Percentiles rank a stretch among this genome's conserved stretches.
Evolutionary conservation across 331 rosid genomes (phyloP).

Genomic region (Quercus lobata): DNA sequence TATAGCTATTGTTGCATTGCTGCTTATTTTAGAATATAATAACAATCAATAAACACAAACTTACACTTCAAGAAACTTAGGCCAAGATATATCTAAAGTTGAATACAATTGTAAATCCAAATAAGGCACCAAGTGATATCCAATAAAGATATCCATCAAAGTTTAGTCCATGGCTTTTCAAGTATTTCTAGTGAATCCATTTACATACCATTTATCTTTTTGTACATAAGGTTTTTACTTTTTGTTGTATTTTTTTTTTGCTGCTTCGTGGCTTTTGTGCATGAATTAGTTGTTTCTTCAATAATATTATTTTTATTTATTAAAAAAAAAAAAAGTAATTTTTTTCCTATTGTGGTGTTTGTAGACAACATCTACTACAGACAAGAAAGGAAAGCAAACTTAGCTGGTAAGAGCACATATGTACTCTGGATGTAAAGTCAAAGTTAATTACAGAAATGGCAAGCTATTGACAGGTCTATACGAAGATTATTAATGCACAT

Average conservation of each 20-base stretch:
- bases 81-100: constrained; percentile 42
- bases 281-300: no score
- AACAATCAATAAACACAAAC: constrained; percentile 14
- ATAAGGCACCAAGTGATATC: constrained; percentile 48
- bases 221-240: no score
- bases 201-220: no score
- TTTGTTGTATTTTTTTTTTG: no score
- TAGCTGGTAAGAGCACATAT: background rate
- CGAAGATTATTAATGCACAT: no score
- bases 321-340: no score
- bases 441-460: background rate
- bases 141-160: constrained; percentile 45
- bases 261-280: no score
- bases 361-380: constrained; percentile 29
- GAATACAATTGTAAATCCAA: constrained; percentile 44
- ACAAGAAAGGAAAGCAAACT: background rate
- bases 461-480: background rate
- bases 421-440: background rate
- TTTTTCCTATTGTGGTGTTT: constrained; percentile 34
- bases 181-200: constrained; percentile 18
- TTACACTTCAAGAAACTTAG: constrained; percentile 46
- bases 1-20: constrained; percentile 15
- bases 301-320: no score
- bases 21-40: background rate
- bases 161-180: constrained; percentile 40